phyloP scores from a whole-genome alignment of 129 eudicot genomes.

The Escallonia rubra region DNA sequence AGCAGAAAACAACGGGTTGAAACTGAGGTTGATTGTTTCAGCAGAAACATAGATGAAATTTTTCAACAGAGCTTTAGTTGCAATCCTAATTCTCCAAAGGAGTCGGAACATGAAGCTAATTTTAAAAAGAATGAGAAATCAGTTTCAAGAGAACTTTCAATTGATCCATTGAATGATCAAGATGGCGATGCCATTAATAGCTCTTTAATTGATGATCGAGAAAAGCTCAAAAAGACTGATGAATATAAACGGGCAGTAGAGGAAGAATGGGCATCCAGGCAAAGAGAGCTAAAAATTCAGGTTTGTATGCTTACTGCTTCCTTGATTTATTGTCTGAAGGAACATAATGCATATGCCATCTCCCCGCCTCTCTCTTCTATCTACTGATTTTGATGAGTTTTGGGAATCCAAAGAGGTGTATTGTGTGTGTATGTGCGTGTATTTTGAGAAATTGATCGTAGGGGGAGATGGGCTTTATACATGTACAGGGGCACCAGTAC shows the following conservation, averaged over 20 bases:
- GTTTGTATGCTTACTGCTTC: slow-evolving; percentile 7
- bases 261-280: slow-evolving; percentile 73
- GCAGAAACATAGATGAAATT: neutral
- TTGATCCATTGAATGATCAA: slow-evolving; percentile 13
- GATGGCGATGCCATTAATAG: slow-evolving; percentile 18
- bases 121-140: too few relatives aligned
- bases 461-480: too few relatives aligned
- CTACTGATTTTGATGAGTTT: too few relatives aligned
- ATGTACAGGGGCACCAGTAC: too few relatives aligned
- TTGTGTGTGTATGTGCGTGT: neutral
- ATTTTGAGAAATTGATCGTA: too few relatives aligned
- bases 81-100: too few relatives aligned
- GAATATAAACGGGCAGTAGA: slow-evolving; percentile 76
- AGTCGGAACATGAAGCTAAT: too few relatives aligned
- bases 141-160: too few relatives aligned
- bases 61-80: neutral
- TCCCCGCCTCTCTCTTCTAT: neutral
- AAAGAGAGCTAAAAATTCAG: slow-evolving; percentile 55
- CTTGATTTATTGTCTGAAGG: too few relatives aligned
- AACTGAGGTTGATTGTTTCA: neutral
- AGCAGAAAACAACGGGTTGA: neutral
- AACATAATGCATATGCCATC: too few relatives aligned
- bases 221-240: slow-evolving; percentile 80
- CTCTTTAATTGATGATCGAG: slow-evolving; percentile 49
- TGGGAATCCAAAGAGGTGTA: neutral